A percentile compares a stretch with the other conserved stretches of the same genome.
phyloP scores from a whole-genome alignment of 2,329 filamentous ascomycete species.

The Neofusicoccum laricinum region DNA sequence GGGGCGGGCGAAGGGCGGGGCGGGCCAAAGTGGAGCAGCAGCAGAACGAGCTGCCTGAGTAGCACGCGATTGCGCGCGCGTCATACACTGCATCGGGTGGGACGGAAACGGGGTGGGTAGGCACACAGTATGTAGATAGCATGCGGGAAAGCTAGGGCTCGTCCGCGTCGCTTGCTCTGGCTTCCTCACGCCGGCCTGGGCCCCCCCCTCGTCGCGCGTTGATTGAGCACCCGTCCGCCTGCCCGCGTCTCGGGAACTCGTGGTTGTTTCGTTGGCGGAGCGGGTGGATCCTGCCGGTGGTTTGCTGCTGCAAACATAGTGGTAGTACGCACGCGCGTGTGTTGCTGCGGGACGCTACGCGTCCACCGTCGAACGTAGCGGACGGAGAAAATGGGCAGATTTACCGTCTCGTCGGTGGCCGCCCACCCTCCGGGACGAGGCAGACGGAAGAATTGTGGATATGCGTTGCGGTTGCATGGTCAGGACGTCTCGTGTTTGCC shows the following conservation, averaged over 20 bases:
- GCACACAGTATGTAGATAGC: no score
- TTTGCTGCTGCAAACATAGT: no score
- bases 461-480: background rate
- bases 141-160: background rate
- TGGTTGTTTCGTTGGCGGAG: no score
- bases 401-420: background rate
- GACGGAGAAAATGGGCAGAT: background rate
- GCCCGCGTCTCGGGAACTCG: no score
- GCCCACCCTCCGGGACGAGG: no score
- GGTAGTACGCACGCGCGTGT: no score
- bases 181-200: no score
- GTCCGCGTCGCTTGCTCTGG: background rate
- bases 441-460: slow-evolving; percentile 12
- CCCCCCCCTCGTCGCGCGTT: background rate
- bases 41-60: background rate
- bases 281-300: no score
- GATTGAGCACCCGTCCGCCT: background rate
- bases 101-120: no score
- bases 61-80: background rate
- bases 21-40: background rate
- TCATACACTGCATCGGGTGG: background rate
- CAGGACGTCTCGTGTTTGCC: background rate
- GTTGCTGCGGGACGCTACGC: no score
- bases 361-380: slow-evolving; percentile 2
- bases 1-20: background rate